A percentile compares a stretch with the other conserved stretches of the same genome.
These are phyloP conservation scores for Biancaea sappan DNA, from an alignment of 306 rosid species.

Conservation along the genomic window DNA sequence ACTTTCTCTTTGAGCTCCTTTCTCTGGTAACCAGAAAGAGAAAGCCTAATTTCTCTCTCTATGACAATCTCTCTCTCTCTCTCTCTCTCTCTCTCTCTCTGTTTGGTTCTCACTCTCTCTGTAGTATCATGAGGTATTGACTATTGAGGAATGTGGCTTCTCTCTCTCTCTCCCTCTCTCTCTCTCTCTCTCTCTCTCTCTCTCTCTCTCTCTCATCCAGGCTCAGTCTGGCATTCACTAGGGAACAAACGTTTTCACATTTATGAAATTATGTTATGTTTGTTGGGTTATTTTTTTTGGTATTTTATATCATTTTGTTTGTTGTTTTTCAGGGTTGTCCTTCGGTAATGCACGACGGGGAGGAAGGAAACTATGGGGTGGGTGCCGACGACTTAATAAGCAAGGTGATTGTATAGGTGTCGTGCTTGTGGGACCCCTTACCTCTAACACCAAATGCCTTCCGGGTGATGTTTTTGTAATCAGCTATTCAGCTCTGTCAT, in stretches of 20 bases:
- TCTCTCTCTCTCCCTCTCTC: background rate
- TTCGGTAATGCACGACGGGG: background rate
- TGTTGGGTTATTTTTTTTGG: too few species aligned
- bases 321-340: constrained; percentile 16
- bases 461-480: too few species aligned
- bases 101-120: background rate
- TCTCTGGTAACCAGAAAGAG: background rate
- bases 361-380: background rate
- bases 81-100: too few species aligned
- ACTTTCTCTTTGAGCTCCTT: constrained; percentile 31
- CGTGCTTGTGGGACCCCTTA: background rate
- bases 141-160: background rate
- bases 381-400: background rate
- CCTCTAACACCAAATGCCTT: too few species aligned
- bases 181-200: background rate
- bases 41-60: background rate
- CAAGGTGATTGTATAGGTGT: background rate
- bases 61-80: background rate
- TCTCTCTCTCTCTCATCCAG: background rate
- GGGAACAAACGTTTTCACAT: constrained; percentile 38
- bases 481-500: too few species aligned
- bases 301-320: background rate
- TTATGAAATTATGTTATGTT: too few species aligned
- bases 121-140: too few species aligned
- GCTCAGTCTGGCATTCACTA: constrained; percentile 30